These are phyloP conservation scores for Blastocystis sp. DNA, from an alignment of 352 stramenopile species.

Conservation along the genomic window DNA sequence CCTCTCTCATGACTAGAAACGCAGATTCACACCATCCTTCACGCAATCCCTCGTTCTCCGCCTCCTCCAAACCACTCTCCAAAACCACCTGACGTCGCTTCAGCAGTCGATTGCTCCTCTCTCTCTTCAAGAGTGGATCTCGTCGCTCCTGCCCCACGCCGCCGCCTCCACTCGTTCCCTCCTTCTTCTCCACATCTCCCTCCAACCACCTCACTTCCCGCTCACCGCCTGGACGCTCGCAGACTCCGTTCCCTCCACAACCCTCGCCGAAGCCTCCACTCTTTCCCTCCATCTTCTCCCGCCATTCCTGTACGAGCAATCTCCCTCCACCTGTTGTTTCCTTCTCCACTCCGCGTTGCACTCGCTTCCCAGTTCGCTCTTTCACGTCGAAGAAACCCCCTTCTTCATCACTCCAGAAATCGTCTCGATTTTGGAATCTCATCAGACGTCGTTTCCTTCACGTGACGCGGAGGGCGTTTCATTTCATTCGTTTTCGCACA, in stretches of 20 bases:
- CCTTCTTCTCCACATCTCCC: not conserved
- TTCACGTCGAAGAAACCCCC: not conserved
- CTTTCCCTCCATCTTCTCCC: not conserved
- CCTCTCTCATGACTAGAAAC: not conserved
- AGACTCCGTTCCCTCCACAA: not conserved
- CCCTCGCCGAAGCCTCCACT: no score
- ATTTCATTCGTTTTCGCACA: not conserved
- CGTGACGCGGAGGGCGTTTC: not conserved
- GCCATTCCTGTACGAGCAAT: not conserved
- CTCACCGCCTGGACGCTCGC: not conserved
- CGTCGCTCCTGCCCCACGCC: not conserved
- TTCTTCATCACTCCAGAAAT: not conserved
- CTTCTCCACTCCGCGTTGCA: not conserved
- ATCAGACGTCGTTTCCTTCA: no score
- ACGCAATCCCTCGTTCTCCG: not conserved
- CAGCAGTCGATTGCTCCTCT: not conserved
- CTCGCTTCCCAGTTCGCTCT: not conserved
- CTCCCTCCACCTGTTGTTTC: not conserved
- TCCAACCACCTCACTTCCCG: not conserved
- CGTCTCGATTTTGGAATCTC: not conserved
- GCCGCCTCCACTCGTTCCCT: not conserved
- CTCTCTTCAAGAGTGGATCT: not conserved
- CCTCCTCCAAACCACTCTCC: not conserved
- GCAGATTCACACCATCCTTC: not conserved
- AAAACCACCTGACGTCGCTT: not conserved